Percentiles rank a stretch among this genome's conserved stretches.
phyloP scores from a whole-genome alignment of 305 asterid species.

The Fraxinus albicans region DNA sequence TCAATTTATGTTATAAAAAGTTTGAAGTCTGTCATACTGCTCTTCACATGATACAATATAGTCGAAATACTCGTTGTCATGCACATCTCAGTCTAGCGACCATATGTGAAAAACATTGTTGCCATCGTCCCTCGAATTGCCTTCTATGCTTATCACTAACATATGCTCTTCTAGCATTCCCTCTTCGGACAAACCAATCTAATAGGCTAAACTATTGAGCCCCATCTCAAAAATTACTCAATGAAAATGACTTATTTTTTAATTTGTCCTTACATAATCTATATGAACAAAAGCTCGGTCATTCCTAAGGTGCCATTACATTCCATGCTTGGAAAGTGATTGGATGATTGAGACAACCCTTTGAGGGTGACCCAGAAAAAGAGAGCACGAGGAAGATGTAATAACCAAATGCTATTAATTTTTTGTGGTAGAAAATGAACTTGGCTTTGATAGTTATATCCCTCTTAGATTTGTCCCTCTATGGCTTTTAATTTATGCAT shows the following conservation, averaged over 20 bases:
- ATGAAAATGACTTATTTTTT: neutral
- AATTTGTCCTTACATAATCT: neutral
- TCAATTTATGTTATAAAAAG: neutral
- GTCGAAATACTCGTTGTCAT: neutral
- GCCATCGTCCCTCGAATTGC: neutral
- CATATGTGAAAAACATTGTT: neutral
- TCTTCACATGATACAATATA: neutral
- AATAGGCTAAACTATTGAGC: neutral
- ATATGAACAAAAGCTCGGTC: neutral
- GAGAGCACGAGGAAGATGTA: neutral
- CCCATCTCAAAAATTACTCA: neutral
- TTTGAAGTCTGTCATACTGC: neutral
- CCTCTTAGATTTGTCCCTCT: neutral
- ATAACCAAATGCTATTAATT: neutral
- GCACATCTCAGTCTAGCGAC: neutral
- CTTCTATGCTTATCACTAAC: neutral
- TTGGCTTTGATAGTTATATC: neutral
- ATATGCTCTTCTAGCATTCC: neutral
- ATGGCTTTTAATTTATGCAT: neutral
- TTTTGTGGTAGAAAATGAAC: neutral
- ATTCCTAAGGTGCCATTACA: conserved; percentile 9
- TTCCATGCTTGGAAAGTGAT: neutral
- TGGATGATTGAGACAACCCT: neutral
- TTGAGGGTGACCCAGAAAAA: neutral
- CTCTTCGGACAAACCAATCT: neutral